Evolutionary conservation across 1,284 basidiomycete species (phyloP).

Genomic region (Phellopilus nigrolimitatus): DNA sequence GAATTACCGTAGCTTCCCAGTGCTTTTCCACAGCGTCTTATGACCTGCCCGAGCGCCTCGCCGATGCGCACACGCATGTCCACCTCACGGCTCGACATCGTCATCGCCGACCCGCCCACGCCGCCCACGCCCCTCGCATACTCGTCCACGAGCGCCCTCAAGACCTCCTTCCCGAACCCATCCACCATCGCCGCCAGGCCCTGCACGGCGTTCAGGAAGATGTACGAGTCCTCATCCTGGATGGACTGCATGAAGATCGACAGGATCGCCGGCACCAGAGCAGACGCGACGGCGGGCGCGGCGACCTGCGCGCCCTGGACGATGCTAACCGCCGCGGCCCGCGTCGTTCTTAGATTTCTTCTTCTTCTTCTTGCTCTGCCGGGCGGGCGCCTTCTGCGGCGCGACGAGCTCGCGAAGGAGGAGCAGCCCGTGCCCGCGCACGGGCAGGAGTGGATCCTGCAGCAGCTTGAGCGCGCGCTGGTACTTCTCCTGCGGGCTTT

Average conservation of each 20-base stretch:
- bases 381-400: constrained; percentile 26
- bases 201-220: constrained; percentile 91
- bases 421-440: constrained; percentile 88
- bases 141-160: constrained; percentile 57
- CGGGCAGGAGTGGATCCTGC: constrained; percentile 91
- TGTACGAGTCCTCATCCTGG: constrained; percentile 92
- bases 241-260: constrained; percentile 85
- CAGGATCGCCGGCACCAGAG: constrained; percentile 77
- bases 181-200: constrained; percentile 84
- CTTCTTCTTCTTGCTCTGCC: background rate
- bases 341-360: background rate
- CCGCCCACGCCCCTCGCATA: constrained; percentile 57
- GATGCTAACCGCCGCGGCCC: background rate
- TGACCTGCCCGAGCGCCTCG: constrained; percentile 81
- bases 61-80: constrained; percentile 81
- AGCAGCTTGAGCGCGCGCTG: constrained; percentile 85
- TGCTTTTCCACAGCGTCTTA: constrained; percentile 69
- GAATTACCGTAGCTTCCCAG: constrained; percentile 66
- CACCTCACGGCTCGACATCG: constrained; percentile 60
- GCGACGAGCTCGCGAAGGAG: constrained; percentile 76
- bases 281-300: constrained; percentile 40
- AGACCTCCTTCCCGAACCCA: constrained; percentile 67
- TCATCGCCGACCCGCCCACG: constrained; percentile 34
- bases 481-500: constrained; percentile 58
- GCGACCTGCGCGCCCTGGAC: constrained; percentile 22